Evolutionary conservation across 208 protist species (phyloP), one percentile per base, ranked within the genome.

Genomic region (Kentomonas sorsogonicus): DNA sequence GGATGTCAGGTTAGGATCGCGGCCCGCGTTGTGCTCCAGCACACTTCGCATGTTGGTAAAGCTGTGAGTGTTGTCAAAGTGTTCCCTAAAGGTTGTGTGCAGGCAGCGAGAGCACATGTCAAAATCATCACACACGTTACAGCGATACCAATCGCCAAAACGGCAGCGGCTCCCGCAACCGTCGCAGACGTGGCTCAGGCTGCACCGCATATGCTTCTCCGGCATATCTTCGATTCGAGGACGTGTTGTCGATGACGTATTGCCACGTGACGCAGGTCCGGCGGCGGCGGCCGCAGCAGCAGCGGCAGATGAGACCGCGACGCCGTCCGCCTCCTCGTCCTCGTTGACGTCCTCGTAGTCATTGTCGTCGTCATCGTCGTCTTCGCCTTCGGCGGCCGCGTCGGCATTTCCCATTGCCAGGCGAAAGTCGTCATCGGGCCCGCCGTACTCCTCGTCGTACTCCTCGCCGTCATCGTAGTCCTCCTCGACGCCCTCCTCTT

Each of bases 71-170:
- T 60, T 66, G 23, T 40, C 61, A 22, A 48, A 33, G 66, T 89
- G 77, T n/a, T 71, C 54, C 10, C 51, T 56, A 56, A 61, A 74
- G 26, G 78, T 51, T 26, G 71, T 60, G 26, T 89, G 57, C 1
- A 94, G 16, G 43, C 88, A 94, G 26, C 60, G 39, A 13, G 59
- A 66, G 72, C 88, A 94, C 53, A 77, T 83, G 62, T 94, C 88
- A 23, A 64, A 71, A 50, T 94, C 82, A 0, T 29, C 7, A 53
- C 84, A 91, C 23, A 80, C 72, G 55, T 94, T 91, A 72, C 88
- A 92, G 34, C 79, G 81, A 54, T 79, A 94, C 88, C 88, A 94
- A 53, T 89, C 72, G 0, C 66, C 71, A 0, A 68, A 66, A 11
- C 54, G 52, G 40, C 67, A 77, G 11, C 26, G 48, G 47, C 77